These are phyloP conservation scores for Pseudocercospora pini-densiflorae DNA, from an alignment of 2,329 filamentous ascomycete genomes.

Conservation along the genomic window DNA sequence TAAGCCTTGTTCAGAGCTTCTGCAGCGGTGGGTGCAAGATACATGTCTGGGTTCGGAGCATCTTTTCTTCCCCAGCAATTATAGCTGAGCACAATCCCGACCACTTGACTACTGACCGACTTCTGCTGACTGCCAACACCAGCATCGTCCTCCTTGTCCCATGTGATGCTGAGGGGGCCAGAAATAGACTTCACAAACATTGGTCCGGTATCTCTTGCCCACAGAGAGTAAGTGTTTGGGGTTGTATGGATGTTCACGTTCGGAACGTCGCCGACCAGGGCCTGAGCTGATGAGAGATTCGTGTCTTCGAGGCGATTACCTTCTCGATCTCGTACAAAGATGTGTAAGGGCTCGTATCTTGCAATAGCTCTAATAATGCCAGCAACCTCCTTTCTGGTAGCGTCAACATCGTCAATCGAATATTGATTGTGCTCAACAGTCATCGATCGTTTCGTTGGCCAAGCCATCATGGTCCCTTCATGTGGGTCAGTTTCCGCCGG, in stretches of 20 bases:
- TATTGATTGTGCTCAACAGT: conserved; percentile 11
- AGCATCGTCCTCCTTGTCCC: conserved; percentile 15
- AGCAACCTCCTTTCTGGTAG: conserved; percentile 16
- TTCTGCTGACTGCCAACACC: conserved; percentile 11
- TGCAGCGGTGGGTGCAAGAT: conserved; percentile 17
- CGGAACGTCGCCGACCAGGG: conserved; percentile 9
- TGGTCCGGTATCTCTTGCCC: conserved; percentile 28
- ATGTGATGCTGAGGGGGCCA: conserved; percentile 13
- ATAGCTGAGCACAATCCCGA: conserved; percentile 25
- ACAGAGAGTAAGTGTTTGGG: conserved; percentile 20
- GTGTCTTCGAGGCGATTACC: background rate
- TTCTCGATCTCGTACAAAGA: conserved; percentile 16
- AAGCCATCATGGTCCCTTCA: conserved; percentile 21
- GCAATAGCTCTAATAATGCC: conserved; percentile 17
- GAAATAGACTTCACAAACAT: conserved; percentile 19
- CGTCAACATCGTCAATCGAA: conserved; percentile 4
- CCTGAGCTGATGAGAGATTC: conserved; percentile 8
- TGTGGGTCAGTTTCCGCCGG: conserved; percentile 19
- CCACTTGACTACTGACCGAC: conserved; percentile 10
- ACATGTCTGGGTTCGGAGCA: conserved; percentile 19
- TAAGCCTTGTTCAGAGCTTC: conserved; percentile 14
- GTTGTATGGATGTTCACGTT: conserved; percentile 15
- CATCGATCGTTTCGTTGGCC: conserved; percentile 17
- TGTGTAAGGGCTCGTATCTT: conserved; percentile 17
- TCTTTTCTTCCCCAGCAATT: conserved; percentile 28